A percentile compares a stretch with the other conserved stretches of the same genome.
phyloP scores from a whole-genome alignment of 129 eudicot species.

The Pittosporum tobira region DNA sequence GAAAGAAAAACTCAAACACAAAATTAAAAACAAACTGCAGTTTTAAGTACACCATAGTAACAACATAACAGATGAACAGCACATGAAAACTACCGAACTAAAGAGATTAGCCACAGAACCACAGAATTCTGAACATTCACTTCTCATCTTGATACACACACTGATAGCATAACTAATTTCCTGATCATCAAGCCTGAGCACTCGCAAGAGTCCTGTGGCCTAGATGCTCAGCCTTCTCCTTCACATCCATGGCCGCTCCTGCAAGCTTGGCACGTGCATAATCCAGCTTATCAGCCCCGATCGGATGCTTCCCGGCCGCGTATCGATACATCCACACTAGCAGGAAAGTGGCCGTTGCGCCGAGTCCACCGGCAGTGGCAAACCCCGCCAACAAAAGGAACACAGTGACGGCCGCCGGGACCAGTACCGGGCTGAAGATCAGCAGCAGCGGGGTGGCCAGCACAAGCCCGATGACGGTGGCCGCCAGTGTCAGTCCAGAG shows the following conservation, averaged over 20 bases:
- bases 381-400: constrained; percentile 34
- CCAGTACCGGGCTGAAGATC: constrained; percentile 59
- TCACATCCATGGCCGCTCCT: constrained; percentile 28
- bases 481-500: constrained; percentile 45
- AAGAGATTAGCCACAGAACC: no score
- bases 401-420: constrained; percentile 34
- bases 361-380: constrained; percentile 37
- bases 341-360: constrained; percentile 31
- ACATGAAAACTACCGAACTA: no score
- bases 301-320: constrained; percentile 46
- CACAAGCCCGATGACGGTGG: constrained; percentile 48
- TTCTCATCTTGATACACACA: no score
- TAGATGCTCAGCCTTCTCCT: constrained; percentile 33
- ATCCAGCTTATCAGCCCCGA: constrained; percentile 39
- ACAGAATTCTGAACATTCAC: no score
- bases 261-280: constrained; percentile 25
- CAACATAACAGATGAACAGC: no score
- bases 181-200: no score
- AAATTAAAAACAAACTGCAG: no score
- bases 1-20: no score
- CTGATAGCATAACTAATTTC: no score
- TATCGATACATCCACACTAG: constrained; percentile 57
- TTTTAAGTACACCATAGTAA: no score
- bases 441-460: constrained; percentile 49
- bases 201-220: constrained; percentile 8